Evolutionary conservation across 164 flowering plant genomes (phyloP), one percentile per base, ranked within the genome.

Genomic region (Nelumbo lutea): DNA sequence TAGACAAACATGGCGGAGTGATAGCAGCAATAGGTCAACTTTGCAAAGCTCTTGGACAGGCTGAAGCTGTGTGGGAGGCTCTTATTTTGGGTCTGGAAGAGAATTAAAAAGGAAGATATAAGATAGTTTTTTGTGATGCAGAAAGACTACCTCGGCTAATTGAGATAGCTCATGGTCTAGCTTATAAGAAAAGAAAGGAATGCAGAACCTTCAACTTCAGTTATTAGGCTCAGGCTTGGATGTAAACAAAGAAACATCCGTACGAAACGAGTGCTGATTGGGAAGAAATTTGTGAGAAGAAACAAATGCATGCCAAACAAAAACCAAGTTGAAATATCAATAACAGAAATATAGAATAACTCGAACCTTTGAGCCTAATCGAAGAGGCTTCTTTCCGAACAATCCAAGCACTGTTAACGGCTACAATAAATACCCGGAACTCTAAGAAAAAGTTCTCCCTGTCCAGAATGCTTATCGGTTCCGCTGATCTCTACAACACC

Each of bases 401-500:
- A 93, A 76, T 45, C 82, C 96, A 42, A 90, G 80, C 66, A 96
- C 78, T 51, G 90, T 67, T 78, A 96, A 71, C 1, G 96, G 96
- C 84, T 93, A 98, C 79, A 96, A 61, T 75, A 89, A 93, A 76
- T 89, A 93, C 1, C 98, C 98, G 72, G 51, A 44, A 61, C 56
- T 9, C 62, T 11, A 52, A 9, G 43, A 9, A 42, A 15, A 45
- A 47, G 13, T 66, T 41, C 5, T 9, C 1, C 3, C 38, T 13
- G 1, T 57, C 5, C 39, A 2, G 58, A 3, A 42, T 15, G 40
- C 9, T 9, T 76, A 92, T 95, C 98, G 2, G 97, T 91, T 75
- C 89, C 98, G 67, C 86, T 89, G 79, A 96, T 88, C 76, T 86
- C 89, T 47, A 96, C 84, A 4, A 44, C 64, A 64, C 97, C 86